Evolutionary conservation across 306 rosid species (phyloP).

Genomic region (Pyrus communis): DNA sequence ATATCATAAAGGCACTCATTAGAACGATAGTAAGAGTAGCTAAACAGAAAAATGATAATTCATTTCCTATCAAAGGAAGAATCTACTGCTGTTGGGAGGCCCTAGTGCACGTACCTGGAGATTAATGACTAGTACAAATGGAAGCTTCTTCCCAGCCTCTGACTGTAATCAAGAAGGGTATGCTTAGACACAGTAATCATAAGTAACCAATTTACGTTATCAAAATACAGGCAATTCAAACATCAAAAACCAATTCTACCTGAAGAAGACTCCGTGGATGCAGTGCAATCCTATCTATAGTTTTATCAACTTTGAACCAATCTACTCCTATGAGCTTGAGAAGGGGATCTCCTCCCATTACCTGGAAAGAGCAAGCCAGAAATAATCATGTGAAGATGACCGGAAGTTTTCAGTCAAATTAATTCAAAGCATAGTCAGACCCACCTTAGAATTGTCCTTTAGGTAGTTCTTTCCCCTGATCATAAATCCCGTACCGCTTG

Average conservation of each 20-base stretch:
- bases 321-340: constrained; percentile 78
- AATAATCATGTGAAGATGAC: neutral
- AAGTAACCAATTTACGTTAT: neutral
- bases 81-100: neutral
- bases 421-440: constrained; percentile 1
- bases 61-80: neutral
- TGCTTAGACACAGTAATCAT: constrained; percentile 5
- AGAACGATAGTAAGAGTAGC: neutral
- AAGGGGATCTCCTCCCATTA: constrained; percentile 84
- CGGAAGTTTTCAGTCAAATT: neutral
- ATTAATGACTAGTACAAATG: constrained; percentile 71
- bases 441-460: constrained; percentile 78
- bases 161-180: constrained; percentile 44
- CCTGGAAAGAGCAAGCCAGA: constrained; percentile 29
- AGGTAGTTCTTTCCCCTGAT: constrained; percentile 86
- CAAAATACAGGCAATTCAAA: neutral
- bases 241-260: constrained; percentile 33
- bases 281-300: constrained; percentile 54
- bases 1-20: neutral
- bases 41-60: neutral
- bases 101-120: constrained; percentile 62
- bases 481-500: constrained; percentile 73
- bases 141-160: constrained; percentile 73
- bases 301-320: constrained; percentile 70
- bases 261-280: constrained; percentile 66